Base-by-base conservation (phyloP, 768 basidiomycete genomes). In the Mycena kentingensis region DNA sequence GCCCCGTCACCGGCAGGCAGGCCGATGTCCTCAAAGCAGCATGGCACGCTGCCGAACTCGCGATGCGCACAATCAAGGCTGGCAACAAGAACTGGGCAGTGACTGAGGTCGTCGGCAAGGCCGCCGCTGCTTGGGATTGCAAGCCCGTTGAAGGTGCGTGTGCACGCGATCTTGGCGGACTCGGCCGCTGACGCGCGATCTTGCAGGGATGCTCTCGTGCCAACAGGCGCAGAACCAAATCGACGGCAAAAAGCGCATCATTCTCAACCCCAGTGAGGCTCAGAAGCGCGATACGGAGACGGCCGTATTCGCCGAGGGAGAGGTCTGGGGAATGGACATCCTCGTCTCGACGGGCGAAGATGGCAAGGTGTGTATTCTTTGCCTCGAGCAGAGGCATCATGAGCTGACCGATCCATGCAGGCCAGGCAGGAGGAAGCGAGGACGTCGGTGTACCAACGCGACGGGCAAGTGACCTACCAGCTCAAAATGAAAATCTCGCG, bases 401-500 rank as follows among this genome's bases (percentile, higher is more conserved):
- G 24, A 24, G 21, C 15, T 55, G 39, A 43, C 42, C 44, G 25
- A 41, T 46, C 34, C 16, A 42, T 49, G 10, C 65, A 98, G 95
- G 92, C 93, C 47, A 90, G 93, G 43, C 60, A 85, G 36, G 93
- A 94, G 71, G 91, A 95, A 65, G 86, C 90, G 31, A 82, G 90
- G 67, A 97, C 95, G 49, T 90, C 90, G 31, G 85, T 99, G 67
- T 97, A 90, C 80, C 94, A 97, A 69, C 83, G 90, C 51, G 91
- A 93, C 62, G 82, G 86, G 21, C 74, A 81, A 6, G 82, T 92
- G 53, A 95, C 90, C 34, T 98, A 98, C 74, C 91, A 93, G 69
- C 80, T 98, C 65, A 98, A 98, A 78, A 88, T 96, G 85, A 98
- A 96, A 78, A 96, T 90, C 58, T 95, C 94, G 37, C 89, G 96